Base-by-base conservation (phyloP, 2,329 filamentous ascomycete genomes). In the Aurifilum marmelostoma region DNA sequence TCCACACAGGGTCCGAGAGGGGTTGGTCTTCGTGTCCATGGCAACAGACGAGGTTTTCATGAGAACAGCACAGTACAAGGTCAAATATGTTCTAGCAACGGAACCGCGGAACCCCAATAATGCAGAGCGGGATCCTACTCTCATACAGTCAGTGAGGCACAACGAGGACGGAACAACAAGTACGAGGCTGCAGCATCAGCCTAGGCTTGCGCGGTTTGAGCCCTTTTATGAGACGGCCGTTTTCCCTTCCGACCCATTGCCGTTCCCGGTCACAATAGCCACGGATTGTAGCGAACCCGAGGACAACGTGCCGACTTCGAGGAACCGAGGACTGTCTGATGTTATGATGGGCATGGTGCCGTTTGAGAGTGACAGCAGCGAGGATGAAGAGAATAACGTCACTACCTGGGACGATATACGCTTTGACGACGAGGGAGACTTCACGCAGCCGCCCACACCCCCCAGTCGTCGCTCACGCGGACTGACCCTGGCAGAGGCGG, bases 21-120 rank as follows among this genome's bases (percentile, higher is more conserved):
- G 96, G 59, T 91, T 97, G 86, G 88, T 98, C 0, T 97, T 97
- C 76, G 86, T 98, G 37, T 88, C 92, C 60, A 97, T 97, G 94
- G 87, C 89, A 54, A 87, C 90, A 50, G 89, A 97, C 73, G 90
- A 96, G 70, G 82, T 96, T 1, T 80, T 96, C 58, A 87, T 84
- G 27, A 86, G 90, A 69, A 96, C 93, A 14, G 87, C 91, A 8
- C 86, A 89, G 70, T 95, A 95, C 77, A 88, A 92, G 73, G 90
- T 95, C 34, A 88, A 91, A 73, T 93, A 91, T 74, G 79, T 82
- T 1, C 72, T 71, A 2, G 24, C 75, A 75, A 60, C 70, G 75
- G 60, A 73, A 69, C 67, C 74, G 66, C 68, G 75, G 71, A 58
- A 71, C 71, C 43, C 73, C 71, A 61, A 71, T 64, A 61, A 71